These are phyloP conservation scores for Trichosphaerium sp. DNA, from an alignment of 78 protist genomes.

Conservation along the genomic window DNA sequence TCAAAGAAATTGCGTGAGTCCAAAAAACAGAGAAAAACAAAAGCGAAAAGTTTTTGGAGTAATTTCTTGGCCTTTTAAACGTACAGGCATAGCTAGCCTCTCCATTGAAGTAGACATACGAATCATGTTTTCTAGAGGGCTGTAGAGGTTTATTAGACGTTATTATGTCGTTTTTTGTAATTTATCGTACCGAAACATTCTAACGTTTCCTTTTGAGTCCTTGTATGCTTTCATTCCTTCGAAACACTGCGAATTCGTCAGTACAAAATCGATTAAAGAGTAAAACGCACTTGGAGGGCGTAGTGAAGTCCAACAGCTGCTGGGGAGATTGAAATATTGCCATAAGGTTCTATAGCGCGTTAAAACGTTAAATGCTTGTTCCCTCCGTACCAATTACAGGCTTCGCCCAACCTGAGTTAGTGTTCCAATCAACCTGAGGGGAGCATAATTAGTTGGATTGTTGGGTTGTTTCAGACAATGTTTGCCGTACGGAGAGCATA, in stretches of 20 bases:
- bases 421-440: not conserved
- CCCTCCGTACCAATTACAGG: not conserved
- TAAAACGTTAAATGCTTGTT: not conserved
- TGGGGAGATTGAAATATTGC: conserved; percentile 68
- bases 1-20: not conserved
- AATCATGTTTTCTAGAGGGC: conserved; percentile 87
- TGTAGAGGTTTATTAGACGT: conserved; percentile 47
- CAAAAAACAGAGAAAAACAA: conserved; percentile 2
- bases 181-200: conserved; percentile 35
- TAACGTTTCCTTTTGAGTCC: conserved; percentile 29
- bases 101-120: conserved; percentile 62
- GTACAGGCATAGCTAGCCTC: conserved; percentile 80
- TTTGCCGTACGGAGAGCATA: conserved; percentile 75
- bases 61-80: not conserved
- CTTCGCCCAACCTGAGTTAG: no score
- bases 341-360: conserved; percentile 37
- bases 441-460: not conserved
- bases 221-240: conserved; percentile 97
- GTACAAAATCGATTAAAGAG: not conserved
- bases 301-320: conserved; percentile 80
- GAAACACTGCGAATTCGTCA: conserved; percentile 55
- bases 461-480: not conserved
- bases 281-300: conserved; percentile 54
- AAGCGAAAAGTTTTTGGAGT: not conserved
- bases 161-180: not conserved